Base-by-base conservation (phyloP, 495 filamentous ascomycete species). In the Copromyces sp. region DNA sequence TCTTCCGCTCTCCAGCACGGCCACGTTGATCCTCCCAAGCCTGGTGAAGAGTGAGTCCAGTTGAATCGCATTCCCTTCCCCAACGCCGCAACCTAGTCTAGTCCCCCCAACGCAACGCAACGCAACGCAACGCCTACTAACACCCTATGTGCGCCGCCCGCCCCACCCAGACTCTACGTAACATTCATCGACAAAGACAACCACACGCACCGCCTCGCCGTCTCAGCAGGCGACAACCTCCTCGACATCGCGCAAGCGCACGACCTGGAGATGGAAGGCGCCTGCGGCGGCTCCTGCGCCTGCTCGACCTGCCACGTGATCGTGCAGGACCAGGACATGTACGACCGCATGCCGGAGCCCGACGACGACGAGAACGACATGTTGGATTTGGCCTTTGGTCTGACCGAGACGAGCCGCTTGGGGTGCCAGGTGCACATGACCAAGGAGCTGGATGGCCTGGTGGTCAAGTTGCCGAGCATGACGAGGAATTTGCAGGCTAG, bases 351-450 rank as follows among this genome's bases (percentile, higher is more conserved):
- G 85, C 88, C 90, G 65, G 96, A 98, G 82, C 93, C 95, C 17
- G 90, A 91, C 47, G 95, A 99, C 80, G 96, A 99, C 80, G 95
- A 99, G 87, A 98, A 98, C 81, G 95, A 99, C 82, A 99, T 99
- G 95, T 84, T 99, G 76, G 95, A 99, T 80, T 81, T 98, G 73
- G 95, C 95, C 0, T 99, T 99, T 80, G 95, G 95, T 0, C 78
- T 98, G 76, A 98, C 94, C 8, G 95, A 99, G 84, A 99, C 96
- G 68, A 97, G 93, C 61, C 88, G 95, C n/a, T 82, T 99, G 68
- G 95, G 95, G 8, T 99, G 95, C 82, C 95, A 99, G 84, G 92
- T 98, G 39, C 80, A 89, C 76, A 98, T 99, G 95, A 90, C 80
- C 29, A 93, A 92, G 81, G 93, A 95, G 74, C 83, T 98, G 71